Evolutionary conservation across 2,329 filamentous ascomycete species (phyloP).

Genomic region (Pyrenochaeta sp.): DNA sequence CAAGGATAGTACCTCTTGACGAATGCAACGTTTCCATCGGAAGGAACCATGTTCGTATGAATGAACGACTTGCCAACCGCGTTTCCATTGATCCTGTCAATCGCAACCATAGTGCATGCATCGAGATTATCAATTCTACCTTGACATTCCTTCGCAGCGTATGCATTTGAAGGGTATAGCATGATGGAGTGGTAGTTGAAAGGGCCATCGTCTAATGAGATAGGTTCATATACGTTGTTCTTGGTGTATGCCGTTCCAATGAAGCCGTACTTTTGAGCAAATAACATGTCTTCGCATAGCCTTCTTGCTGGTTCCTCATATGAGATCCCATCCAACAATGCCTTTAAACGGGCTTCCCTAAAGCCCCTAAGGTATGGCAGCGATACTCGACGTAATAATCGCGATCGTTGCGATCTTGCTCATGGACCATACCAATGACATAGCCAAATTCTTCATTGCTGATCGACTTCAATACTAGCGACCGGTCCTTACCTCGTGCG

Average conservation of each 20-base stretch:
- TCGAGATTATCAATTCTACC: background rate
- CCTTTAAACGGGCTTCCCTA: background rate
- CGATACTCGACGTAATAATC: constrained; percentile 7
- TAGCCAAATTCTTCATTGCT: constrained; percentile 1
- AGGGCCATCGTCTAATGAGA: background rate
- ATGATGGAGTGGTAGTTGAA: constrained; percentile 10
- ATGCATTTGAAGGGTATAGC: constrained; percentile 5
- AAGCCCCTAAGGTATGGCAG: constrained; percentile 3
- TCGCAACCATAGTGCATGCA: background rate
- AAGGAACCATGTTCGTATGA: background rate
- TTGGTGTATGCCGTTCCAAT: constrained; percentile 3
- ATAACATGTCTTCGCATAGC: background rate
- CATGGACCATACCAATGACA: constrained; percentile 12
- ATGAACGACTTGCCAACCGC: background rate
- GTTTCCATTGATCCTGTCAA: background rate
- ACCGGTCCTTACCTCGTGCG: constrained; percentile 2
- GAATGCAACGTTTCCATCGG: constrained; percentile 3
- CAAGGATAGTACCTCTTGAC: constrained; percentile 6
- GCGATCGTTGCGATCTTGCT: constrained; percentile 5
- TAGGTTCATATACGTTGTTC: background rate
- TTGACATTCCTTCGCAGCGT: background rate
- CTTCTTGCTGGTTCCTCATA: background rate
- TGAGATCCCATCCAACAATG: background rate
- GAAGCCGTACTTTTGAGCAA: constrained; percentile 1
- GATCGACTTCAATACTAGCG: too few relatives aligned